Percentiles rank a stretch among this genome's conserved stretches.
These are phyloP conservation scores for Colletotrichum musicola DNA, from an alignment of 2,329 filamentous ascomycete genomes.

Conservation along the genomic window DNA sequence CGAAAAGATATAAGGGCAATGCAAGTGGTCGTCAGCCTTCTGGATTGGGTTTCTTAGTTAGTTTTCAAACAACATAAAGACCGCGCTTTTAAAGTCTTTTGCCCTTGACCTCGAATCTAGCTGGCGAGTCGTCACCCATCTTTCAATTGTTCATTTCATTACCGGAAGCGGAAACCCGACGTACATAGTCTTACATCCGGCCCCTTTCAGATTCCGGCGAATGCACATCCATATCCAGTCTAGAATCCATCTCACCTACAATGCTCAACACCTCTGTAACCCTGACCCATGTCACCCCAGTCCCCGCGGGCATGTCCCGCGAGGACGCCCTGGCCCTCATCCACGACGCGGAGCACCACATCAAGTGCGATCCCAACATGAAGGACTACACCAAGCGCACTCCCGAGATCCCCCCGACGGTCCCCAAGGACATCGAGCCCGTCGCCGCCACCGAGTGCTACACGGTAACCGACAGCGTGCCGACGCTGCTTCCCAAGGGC, in stretches of 20 bases:
- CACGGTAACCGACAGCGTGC: slow-evolving; percentile 62
- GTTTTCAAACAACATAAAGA: neutral
- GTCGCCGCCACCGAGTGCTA: slow-evolving; percentile 54
- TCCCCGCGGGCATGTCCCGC: slow-evolving; percentile 54
- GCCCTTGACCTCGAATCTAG: neutral
- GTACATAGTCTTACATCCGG: too few species aligned
- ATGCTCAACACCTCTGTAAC: slow-evolving; percentile 60
- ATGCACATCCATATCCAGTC: neutral
- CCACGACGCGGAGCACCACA: slow-evolving; percentile 65
- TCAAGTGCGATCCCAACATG: slow-evolving; percentile 66
- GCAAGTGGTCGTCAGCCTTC: slow-evolving; percentile 3
- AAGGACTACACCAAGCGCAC: slow-evolving; percentile 50
- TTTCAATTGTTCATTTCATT: neutral
- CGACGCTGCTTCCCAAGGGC: slow-evolving; percentile 65
- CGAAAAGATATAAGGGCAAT: slow-evolving; percentile 1
- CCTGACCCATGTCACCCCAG: slow-evolving; percentile 56
- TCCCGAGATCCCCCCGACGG: slow-evolving; percentile 45
- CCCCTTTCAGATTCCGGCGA: too few species aligned
- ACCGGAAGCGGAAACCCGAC: too few species aligned
- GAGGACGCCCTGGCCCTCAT: slow-evolving; percentile 58
- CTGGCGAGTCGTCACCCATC: neutral
- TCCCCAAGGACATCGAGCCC: slow-evolving; percentile 46
- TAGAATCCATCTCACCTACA: slow-evolving; percentile 36
- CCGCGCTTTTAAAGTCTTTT: neutral
- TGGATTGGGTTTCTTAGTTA: slow-evolving; percentile 19